Evolutionary conservation across 768 basidiomycete species (phyloP).

Genomic region (Infundibulicybe gibba): DNA sequence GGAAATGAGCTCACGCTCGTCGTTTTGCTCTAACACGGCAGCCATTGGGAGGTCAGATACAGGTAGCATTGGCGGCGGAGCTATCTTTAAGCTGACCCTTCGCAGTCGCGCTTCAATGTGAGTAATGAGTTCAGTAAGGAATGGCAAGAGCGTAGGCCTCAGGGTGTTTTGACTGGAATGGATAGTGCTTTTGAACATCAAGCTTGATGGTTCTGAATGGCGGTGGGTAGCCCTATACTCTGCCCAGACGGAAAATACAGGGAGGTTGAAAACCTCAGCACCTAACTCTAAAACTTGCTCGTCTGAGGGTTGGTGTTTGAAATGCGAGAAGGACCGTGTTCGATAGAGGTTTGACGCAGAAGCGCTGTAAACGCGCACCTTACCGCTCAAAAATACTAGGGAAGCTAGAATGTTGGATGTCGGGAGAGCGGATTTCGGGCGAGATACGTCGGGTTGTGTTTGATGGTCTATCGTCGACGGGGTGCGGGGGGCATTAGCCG

Average conservation of each 20-base stretch:
- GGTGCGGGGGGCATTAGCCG: constrained; percentile 49
- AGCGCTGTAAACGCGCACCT: constrained; percentile 68
- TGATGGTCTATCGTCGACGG: constrained; percentile 14
- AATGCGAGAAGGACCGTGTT: constrained; percentile 29
- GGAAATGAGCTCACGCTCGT: constrained; percentile 26
- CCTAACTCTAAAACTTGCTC: constrained; percentile 49
- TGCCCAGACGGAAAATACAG: constrained; percentile 76
- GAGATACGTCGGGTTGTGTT: constrained; percentile 8
- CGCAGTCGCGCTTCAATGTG: constrained; percentile 71
- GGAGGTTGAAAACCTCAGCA: constrained; percentile 68
- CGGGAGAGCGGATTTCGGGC: constrained; percentile 32
- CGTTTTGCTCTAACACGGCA: constrained; percentile 8
- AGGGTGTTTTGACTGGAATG: constrained; percentile 87
- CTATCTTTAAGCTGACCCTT: constrained; percentile 33
- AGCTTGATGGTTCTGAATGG: constrained; percentile 47
- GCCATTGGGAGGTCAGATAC: constrained; percentile 7
- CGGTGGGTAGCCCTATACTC: constrained; percentile 58
- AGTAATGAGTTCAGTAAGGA: constrained; percentile 72
- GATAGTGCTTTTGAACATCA: constrained; percentile 85
- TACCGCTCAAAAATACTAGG: constrained; percentile 81
- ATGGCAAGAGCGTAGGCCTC: constrained; percentile 78
- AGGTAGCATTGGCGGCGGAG: constrained; percentile 11
- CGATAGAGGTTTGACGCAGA: constrained; percentile 36
- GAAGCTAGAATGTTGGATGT: constrained; percentile 63
- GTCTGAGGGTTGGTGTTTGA: constrained; percentile 41